phyloP scores from a whole-genome alignment of 1,284 basidiomycete genomes.

The Dichomitus squalens region DNA sequence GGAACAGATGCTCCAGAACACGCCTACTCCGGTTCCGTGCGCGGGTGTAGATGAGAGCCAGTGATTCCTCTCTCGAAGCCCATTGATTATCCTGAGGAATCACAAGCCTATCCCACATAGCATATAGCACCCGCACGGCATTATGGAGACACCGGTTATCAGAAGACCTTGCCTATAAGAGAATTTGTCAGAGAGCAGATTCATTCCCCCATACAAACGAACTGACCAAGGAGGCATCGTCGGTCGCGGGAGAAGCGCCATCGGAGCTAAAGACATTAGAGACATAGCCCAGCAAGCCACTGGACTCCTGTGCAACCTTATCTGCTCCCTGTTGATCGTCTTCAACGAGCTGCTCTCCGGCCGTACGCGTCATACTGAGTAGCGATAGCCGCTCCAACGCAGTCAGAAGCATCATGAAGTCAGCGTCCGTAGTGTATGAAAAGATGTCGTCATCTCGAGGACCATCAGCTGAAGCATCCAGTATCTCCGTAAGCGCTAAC shows the following conservation, averaged over 20 bases:
- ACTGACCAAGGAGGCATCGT: slow-evolving; percentile 63
- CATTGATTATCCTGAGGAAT: slow-evolving; percentile 48
- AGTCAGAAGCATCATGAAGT: slow-evolving; percentile 83
- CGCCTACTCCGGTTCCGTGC: slow-evolving; percentile 71
- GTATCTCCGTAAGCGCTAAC: slow-evolving; percentile 57
- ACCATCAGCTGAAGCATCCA: slow-evolving; percentile 40
- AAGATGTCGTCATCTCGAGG: slow-evolving; percentile 43
- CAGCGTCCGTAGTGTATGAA: slow-evolving; percentile 72
- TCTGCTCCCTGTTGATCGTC: slow-evolving; percentile 60
- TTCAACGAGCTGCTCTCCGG: slow-evolving; percentile 53
- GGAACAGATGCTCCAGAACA: slow-evolving; percentile 87
- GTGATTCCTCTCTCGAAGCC: slow-evolving; percentile 64
- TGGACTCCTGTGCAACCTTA: slow-evolving; percentile 52
- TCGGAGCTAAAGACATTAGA: slow-evolving; percentile 81
- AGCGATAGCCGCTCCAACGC: slow-evolving; percentile 81
- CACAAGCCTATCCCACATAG: slow-evolving; percentile 65
- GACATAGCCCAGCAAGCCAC: slow-evolving; percentile 79
- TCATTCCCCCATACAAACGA: slow-evolving; percentile 44
- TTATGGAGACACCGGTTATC: slow-evolving; percentile 75
- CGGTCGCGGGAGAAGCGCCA: slow-evolving; percentile 39
- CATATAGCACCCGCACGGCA: slow-evolving; percentile 68
- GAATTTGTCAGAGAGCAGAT: background rate
- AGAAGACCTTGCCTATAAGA: slow-evolving; percentile 59
- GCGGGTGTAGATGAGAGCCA: slow-evolving; percentile 66
- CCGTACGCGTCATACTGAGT: slow-evolving; percentile 57